These are phyloP conservation scores for Cryphonectria japonica DNA, from an alignment of 2,329 filamentous ascomycete species.

Conservation along the genomic window DNA sequence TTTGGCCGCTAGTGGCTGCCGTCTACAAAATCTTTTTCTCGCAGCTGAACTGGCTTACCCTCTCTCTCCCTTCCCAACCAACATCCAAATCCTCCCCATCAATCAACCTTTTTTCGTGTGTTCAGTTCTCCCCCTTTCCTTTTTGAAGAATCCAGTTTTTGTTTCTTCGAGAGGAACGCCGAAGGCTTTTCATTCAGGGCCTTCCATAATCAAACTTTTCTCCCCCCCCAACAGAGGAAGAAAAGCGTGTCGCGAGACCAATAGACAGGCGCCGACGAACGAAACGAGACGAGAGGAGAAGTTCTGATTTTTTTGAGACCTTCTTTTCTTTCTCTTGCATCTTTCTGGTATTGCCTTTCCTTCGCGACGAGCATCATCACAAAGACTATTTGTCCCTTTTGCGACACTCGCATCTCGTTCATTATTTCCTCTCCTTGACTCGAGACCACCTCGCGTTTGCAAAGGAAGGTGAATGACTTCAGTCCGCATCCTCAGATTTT, in stretches of 20 bases:
- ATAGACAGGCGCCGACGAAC: constrained; percentile 22
- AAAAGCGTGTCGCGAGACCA: constrained; percentile 25
- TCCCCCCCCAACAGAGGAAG: background rate
- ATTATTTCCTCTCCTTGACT: constrained; percentile 21
- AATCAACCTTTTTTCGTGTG: constrained; percentile 37
- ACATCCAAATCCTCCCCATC: constrained; percentile 33
- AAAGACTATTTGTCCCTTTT: constrained; percentile 19
- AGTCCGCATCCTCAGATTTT: constrained; percentile 22
- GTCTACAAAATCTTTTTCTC: constrained; percentile 32
- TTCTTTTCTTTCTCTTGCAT: constrained; percentile 24
- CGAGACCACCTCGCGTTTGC: constrained; percentile 21
- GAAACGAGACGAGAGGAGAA: constrained; percentile 25
- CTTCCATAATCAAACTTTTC: constrained; percentile 5
- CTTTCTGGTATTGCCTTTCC: constrained; percentile 19
- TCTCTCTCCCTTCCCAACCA: constrained; percentile 35
- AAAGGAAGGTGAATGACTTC: constrained; percentile 26
- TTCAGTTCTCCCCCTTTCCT: constrained; percentile 46
- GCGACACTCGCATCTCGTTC: constrained; percentile 16
- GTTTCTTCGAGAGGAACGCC: constrained; percentile 47
- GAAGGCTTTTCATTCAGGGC: constrained; percentile 36
- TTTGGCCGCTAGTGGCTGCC: constrained; percentile 27
- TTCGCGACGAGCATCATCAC: constrained; percentile 23
- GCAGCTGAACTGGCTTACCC: constrained; percentile 28
- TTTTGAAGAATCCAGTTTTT: constrained; percentile 48
- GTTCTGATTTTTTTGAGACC: constrained; percentile 19